phyloP scores from a whole-genome alignment of 108 stramenopile genomes.

The Pseudonitzschia pungens region DNA sequence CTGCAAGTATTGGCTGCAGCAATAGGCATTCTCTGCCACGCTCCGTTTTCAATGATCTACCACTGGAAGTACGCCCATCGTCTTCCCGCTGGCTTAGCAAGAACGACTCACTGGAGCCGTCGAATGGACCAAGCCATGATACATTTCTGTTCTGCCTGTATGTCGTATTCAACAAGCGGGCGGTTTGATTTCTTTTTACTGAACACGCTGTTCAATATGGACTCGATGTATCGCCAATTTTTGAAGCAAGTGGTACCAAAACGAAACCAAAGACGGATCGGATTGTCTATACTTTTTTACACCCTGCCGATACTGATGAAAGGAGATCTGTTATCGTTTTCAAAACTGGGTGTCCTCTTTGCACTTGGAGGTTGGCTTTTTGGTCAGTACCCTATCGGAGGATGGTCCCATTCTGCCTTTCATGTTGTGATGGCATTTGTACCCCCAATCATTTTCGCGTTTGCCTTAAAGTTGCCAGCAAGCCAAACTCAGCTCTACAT shows the following conservation, averaged over 20 bases:
- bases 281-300: constrained; percentile 55
- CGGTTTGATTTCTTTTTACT: constrained; percentile 60
- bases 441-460: constrained; percentile 48
- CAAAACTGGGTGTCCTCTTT: constrained; percentile 34
- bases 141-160: constrained; percentile 59
- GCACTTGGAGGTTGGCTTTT: constrained; percentile 42
- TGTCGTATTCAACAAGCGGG: constrained; percentile 66
- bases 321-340: constrained; percentile 29
- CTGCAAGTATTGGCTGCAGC: constrained; percentile 43
- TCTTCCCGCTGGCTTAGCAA: constrained; percentile 42
- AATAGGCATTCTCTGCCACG: constrained; percentile 55
- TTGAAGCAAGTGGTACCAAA: constrained; percentile 43
- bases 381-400: constrained; percentile 66
- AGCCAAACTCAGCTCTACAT: constrained; percentile 33
- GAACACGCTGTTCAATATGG: constrained; percentile 54
- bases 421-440: constrained; percentile 54
- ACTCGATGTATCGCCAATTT: constrained; percentile 64
- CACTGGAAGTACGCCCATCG: constrained; percentile 57
- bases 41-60: constrained; percentile 71
- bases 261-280: constrained; percentile 57
- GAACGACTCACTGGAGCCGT: constrained; percentile 77
- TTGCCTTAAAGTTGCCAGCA: constrained; percentile 31
- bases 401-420: constrained; percentile 77
- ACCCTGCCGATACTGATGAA: constrained; percentile 52
- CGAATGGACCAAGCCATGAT: constrained; percentile 81